Percentiles rank a stretch among this genome's conserved stretches.
Conservation (phyloP, 208 protist genomes). For the Wallacemonas collosoma region DNA sequence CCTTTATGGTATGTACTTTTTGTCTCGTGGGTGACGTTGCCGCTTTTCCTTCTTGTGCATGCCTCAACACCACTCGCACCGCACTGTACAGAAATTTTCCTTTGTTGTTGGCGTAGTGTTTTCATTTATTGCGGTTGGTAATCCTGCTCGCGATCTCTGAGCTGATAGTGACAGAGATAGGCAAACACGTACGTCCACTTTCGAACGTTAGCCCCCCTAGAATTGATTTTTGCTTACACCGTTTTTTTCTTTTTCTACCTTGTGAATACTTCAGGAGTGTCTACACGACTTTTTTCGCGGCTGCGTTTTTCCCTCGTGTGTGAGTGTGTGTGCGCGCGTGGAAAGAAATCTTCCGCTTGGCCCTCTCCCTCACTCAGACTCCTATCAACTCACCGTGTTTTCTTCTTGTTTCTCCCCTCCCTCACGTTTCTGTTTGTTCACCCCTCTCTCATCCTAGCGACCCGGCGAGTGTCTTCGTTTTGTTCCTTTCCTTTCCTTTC, state of each 20-base stretch:
- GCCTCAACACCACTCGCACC: no score
- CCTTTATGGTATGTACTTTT: no score
- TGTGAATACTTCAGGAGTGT: background rate
- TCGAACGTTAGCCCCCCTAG: background rate
- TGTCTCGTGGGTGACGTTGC: no score
- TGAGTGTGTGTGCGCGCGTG: background rate
- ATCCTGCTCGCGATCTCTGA: background rate
- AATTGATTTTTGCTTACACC: background rate
- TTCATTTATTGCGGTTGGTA: background rate
- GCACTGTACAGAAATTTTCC: no score
- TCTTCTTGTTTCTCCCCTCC: constrained; percentile 15
- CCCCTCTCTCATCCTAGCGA: constrained; percentile 1
- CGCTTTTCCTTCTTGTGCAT: no score
- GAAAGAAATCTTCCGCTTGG: background rate
- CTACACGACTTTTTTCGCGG: background rate
- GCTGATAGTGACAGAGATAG: background rate
- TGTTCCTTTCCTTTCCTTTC: constrained; percentile 12
- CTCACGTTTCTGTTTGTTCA: background rate
- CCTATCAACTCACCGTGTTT: constrained; percentile 13
- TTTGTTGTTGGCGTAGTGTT: no score
- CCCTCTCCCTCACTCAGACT: constrained; percentile 14
- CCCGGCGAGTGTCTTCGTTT: background rate
- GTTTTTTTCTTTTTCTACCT: background rate
- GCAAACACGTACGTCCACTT: background rate
- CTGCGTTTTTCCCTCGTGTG: background rate